Evolutionary conservation across 2,329 filamentous ascomycete genomes (phyloP).

Genomic region (Exophiala calicioides): DNA sequence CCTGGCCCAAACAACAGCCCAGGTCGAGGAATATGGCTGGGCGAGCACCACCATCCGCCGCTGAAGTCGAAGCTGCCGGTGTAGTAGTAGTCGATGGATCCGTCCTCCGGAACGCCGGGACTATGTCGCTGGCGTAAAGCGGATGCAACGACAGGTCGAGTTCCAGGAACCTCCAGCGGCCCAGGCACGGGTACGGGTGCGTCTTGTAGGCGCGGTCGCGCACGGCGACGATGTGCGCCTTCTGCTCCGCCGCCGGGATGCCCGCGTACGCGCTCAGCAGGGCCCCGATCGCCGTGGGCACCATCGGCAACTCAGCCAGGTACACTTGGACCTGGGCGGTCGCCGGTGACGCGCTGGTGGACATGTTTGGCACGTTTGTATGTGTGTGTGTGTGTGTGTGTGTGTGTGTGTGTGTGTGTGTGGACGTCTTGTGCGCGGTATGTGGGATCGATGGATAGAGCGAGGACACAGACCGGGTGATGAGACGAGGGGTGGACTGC

Average conservation of each 20-base stretch:
- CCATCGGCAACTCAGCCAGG: constrained; percentile 12
- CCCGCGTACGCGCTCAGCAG: constrained; percentile 25
- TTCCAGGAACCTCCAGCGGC: constrained; percentile 46
- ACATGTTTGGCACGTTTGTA: too few relatives aligned
- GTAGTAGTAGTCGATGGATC: not conserved
- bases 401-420: too few relatives aligned
- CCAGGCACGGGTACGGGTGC: constrained; percentile 47
- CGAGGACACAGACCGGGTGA: too few relatives aligned
- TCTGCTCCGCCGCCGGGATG: constrained; percentile 23
- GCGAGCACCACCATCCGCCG: constrained; percentile 5
- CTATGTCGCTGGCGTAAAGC: constrained; percentile 33
- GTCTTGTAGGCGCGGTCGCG: constrained; percentile 32
- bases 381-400: too few relatives aligned
- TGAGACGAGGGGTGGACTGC: too few relatives aligned
- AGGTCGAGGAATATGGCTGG: constrained; percentile 48
- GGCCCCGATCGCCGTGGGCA: constrained; percentile 20
- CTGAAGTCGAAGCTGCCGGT: not conserved
- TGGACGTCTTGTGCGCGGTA: too few relatives aligned
- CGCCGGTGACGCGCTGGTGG: not conserved
- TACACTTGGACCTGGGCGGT: constrained; percentile 8
- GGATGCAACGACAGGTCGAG: constrained; percentile 39
- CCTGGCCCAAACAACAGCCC: constrained; percentile 48
- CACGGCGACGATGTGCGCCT: constrained; percentile 25
- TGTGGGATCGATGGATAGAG: too few relatives aligned
- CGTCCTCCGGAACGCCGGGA: constrained; percentile 26